Evolutionary conservation across 2,329 filamentous ascomycete species (phyloP).

Genomic region (Alternaria conjuncta): DNA sequence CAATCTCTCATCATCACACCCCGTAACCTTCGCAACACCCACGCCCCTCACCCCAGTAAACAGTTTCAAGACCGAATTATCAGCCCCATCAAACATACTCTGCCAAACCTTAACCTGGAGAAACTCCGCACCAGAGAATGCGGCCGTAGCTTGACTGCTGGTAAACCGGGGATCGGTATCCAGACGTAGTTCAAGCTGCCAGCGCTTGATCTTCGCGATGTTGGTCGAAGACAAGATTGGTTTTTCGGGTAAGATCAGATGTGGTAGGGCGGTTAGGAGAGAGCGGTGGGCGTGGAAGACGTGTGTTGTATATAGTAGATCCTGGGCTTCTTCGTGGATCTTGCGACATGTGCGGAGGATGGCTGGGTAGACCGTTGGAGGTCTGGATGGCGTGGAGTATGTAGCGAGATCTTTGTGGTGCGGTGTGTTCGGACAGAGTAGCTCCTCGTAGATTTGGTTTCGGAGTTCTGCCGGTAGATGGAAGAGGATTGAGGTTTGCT

Average conservation of each 20-base stretch:
- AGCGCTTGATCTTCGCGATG: slow-evolving; percentile 50
- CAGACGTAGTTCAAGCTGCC: slow-evolving; percentile 55
- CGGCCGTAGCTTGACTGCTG: slow-evolving; percentile 45
- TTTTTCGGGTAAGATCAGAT: slow-evolving; percentile 45
- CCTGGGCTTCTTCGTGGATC: slow-evolving; percentile 50
- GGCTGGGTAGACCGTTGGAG: slow-evolving; percentile 42
- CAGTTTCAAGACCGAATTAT: slow-evolving; percentile 51
- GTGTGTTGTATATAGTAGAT: slow-evolving; percentile 58
- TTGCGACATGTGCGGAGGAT: slow-evolving; percentile 53
- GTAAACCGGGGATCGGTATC: slow-evolving; percentile 59
- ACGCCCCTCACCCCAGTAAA: slow-evolving; percentile 58
- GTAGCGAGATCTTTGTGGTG: slow-evolving; percentile 11
- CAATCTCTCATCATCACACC: slow-evolving; percentile 51
- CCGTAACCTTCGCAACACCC: slow-evolving; percentile 50
- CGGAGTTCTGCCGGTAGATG: slow-evolving; percentile 65
- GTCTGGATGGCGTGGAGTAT: slow-evolving; percentile 11
- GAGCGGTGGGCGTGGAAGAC: slow-evolving; percentile 58
- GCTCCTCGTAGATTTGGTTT: slow-evolving; percentile 61
- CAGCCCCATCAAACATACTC: slow-evolving; percentile 45
- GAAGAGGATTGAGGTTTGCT: slow-evolving; percentile 43
- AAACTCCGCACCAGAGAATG: slow-evolving; percentile 55
- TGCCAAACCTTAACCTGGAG: slow-evolving; percentile 60
- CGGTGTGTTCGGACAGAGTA: slow-evolving; percentile 41
- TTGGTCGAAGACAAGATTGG: slow-evolving; percentile 45
- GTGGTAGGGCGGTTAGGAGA: slow-evolving; percentile 55